Base-by-base conservation (phyloP, 2,329 filamentous ascomycete species). In the Graphium sp. region DNA sequence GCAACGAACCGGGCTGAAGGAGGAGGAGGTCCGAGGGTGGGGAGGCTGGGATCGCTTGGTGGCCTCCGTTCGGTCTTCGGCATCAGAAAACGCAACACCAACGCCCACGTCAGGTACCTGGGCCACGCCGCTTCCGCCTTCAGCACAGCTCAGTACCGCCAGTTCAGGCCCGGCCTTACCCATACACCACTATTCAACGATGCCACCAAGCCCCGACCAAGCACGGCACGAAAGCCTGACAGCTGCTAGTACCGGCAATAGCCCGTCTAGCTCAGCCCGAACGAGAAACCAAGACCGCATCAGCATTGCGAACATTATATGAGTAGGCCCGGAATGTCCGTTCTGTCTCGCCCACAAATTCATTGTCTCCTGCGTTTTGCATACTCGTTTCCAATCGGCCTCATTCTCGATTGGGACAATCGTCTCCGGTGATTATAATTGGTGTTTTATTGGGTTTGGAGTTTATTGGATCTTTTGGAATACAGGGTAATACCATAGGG, bases 31-130 rank as follows among this genome's bases (percentile, higher is more conserved):
- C 24, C 58, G 62, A 30, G 74, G 79, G 26, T 91, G 82, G 81
- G 72, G 74, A 29, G 81, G 80, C 3, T 94, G 85, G 85, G 68
- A 71, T 14, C 66, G 68, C 35, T 57, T 92, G 10, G 76, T 89
- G 41, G 59, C 44, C 7, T 46, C 50, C 10, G 35, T 50, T 16
- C 45, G 50, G 11, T 41, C 34, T 16, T 27, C 29, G 25, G 33
- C 32, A 7, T 32, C 40, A 8, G 40, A 38, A 28, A 37, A 36
- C 15, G 34, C 35, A 8, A 44, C 46, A 5, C 42, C 45, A 4
- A 48, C 47, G 7, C 45, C 48, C 7, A 38, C 48, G 5, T 47
- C 42, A n/a, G 36, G 43, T 5, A 41, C 45, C 13, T 55, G 50
- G 51, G 35, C 44, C 3, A 34, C 43, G 1, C 23, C 41, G 5